These are phyloP conservation scores for Fusarium domesticum DNA, from an alignment of 2,329 filamentous ascomycete species.

Conservation along the genomic window DNA sequence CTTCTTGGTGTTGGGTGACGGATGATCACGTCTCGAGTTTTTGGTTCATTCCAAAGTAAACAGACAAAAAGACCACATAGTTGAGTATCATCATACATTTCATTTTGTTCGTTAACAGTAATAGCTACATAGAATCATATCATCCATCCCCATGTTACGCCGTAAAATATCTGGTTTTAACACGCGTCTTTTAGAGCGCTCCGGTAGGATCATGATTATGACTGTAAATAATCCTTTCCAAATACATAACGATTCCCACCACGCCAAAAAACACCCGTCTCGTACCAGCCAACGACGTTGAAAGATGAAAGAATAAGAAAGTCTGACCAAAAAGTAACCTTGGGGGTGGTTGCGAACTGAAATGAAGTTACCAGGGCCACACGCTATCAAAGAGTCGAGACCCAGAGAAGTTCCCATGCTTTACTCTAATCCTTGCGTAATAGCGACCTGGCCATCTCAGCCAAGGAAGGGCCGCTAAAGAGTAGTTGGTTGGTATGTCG, in stretches of 20 bases:
- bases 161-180: conserved; percentile 12
- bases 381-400: neutral
- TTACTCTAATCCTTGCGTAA: conserved; percentile 35
- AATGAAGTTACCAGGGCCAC: neutral
- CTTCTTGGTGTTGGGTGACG: too few relatives aligned
- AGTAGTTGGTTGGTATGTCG: conserved; percentile 54
- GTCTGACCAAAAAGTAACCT: too few relatives aligned
- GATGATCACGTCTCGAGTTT: neutral
- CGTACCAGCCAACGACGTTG: conserved; percentile 30
- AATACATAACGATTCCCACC: conserved; percentile 2
- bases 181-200: conserved; percentile 5
- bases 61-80: conserved; percentile 1
- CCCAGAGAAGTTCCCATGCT: neutral
- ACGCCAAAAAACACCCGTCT: conserved; percentile 21
- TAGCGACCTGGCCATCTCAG: conserved; percentile 42
- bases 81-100: conserved; percentile 9
- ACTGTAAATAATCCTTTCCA: neutral
- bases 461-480: conserved; percentile 47
- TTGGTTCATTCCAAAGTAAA: conserved; percentile 6
- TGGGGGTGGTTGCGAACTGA: too few relatives aligned
- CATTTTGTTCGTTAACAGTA: conserved; percentile 26
- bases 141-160: conserved; percentile 15
- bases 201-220: conserved; percentile 3
- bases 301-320: conserved; percentile 3
- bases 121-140: conserved; percentile 17